Evolutionary conservation across 495 filamentous ascomycete species (phyloP), one percentile per base, ranked within the genome.

Genomic region (Podospora australis): DNA sequence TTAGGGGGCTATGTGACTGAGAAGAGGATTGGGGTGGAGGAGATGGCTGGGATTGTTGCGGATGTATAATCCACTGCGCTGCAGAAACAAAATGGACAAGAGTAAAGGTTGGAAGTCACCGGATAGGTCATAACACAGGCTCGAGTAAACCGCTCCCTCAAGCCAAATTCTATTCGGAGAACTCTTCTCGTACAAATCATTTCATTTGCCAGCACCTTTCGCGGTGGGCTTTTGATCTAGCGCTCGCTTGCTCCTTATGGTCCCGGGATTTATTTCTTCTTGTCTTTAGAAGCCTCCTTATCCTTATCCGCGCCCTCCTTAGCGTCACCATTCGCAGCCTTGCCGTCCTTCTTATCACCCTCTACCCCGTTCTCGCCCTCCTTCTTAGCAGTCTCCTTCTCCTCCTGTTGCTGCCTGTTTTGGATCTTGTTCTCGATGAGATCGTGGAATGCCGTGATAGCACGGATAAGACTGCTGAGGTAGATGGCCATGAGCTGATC

Each of bases 391-490:
- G 78, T 79, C 55, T 96, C 89, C 68, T 86, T 89, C 65, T 98
- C 92, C 62, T 96, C 92, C 68, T 94, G 88, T 64, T 91, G 87
- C 70, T 96, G 91, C 58, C 90, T 73, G 71, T 98, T 98, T 73
- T 97, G 92, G 52, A 97, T 95, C 83, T 98, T 98, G 72, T 98
- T 98, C 76, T 98, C 92, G 58, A 98, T 98, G 53, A 98, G 72
- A 68, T 98, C 92, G 66, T 98, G 92, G 82, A 97, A 98, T 11
- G 92, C 94, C 6, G 92, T 97, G 59, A 98, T 97, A 24, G 94
- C 94, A 32, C 92, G 81, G 70, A 98, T 96, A 72, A 98, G 71
- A 69, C 86, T 92, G 68, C 86, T 91, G 48, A 98, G 75, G 66
- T 98, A 98, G 63, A 98, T 97, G 30, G 90, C 81, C 82, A 98